Percentiles rank a stretch among this genome's conserved stretches.
These are phyloP conservation scores for Debaryomyces nepalensis DNA, from an alignment of 1,139 yeast genomes.

Conservation along the genomic window DNA sequence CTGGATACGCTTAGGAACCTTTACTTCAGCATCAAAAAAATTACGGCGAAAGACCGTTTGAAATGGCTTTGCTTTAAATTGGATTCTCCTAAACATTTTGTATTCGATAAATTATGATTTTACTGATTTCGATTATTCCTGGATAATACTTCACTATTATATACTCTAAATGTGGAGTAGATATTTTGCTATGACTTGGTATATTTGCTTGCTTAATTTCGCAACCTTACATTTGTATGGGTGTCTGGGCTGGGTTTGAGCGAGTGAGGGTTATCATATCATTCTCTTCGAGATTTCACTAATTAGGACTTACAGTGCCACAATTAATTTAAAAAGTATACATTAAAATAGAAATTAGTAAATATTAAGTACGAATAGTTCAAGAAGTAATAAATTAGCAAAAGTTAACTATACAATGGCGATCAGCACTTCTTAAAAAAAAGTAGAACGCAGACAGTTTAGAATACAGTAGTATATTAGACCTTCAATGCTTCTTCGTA, in stretches of 20 bases:
- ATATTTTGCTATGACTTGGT: slow-evolving; percentile 2
- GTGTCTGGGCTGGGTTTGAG: slow-evolving; percentile 1
- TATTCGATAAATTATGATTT: background rate
- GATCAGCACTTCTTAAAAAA: background rate
- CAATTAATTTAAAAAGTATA: background rate
- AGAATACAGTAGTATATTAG: slow-evolving; percentile 18
- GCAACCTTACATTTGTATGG: slow-evolving; percentile 5
- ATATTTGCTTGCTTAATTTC: slow-evolving; percentile 4
- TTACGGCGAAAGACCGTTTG: slow-evolving; percentile 7
- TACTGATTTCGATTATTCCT: background rate
- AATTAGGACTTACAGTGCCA: too few relatives aligned
- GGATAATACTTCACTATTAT: background rate
- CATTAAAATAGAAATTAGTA: background rate
- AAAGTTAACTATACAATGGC: background rate
- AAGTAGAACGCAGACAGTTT: background rate
- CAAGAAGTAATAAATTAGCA: background rate
- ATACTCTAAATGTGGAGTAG: slow-evolving; percentile 6
- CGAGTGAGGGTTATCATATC: too few relatives aligned
- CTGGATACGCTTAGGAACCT: background rate
- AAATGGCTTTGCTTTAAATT: slow-evolving; percentile 6
- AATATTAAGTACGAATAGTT: background rate
- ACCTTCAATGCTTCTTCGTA: slow-evolving; percentile 50
- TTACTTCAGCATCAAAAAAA: slow-evolving; percentile 2
- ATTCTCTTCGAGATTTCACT: too few relatives aligned
- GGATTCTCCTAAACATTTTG: slow-evolving; percentile 3